These are phyloP conservation scores for Quercus aquifolioides DNA, from an alignment of 306 rosid genomes.

Conservation along the genomic window DNA sequence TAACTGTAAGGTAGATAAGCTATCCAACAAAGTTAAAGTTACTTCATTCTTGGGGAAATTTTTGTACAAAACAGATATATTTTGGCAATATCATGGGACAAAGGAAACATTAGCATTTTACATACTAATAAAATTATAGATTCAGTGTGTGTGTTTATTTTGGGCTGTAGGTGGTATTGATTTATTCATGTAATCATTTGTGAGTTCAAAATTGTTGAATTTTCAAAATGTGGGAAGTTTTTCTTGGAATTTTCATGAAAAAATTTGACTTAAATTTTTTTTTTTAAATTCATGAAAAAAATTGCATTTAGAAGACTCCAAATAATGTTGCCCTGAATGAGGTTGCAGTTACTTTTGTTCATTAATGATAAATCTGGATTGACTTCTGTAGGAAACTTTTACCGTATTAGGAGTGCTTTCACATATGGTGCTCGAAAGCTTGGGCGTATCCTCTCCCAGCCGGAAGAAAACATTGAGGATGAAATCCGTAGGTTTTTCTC, in stretches of 20 bases:
- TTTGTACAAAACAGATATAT: not conserved
- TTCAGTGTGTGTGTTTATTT: not conserved
- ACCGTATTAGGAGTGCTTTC: slow-evolving; percentile 54
- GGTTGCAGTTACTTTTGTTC: not conserved
- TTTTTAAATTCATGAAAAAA: not conserved
- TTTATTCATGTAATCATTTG: not conserved
- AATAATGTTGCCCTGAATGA: not conserved
- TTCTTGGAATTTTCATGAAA: not conserved
- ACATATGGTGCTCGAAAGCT: slow-evolving; percentile 56
- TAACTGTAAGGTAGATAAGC: not conserved
- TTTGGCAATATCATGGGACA: not conserved
- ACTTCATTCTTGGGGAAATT: not conserved
- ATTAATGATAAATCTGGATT: slow-evolving; percentile 1
- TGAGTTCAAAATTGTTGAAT: not conserved
- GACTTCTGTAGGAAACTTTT: slow-evolving; percentile 44
- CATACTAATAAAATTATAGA: not conserved
- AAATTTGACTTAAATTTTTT: too few species aligned
- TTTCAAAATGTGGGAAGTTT: not conserved
- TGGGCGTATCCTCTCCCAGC: slow-evolving; percentile 36
- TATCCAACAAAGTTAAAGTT: not conserved
- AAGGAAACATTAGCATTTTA: not conserved
- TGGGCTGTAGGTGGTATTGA: not conserved
- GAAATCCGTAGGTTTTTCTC: slow-evolving; percentile 40
- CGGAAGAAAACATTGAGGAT: slow-evolving; percentile 33
- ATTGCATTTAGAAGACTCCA: not conserved